A percentile compares a stretch with the other conserved stretches of the same genome.
These are phyloP conservation scores for Thalassiosira hispida DNA, from an alignment of 352 stramenopile genomes.

Conservation along the genomic window DNA sequence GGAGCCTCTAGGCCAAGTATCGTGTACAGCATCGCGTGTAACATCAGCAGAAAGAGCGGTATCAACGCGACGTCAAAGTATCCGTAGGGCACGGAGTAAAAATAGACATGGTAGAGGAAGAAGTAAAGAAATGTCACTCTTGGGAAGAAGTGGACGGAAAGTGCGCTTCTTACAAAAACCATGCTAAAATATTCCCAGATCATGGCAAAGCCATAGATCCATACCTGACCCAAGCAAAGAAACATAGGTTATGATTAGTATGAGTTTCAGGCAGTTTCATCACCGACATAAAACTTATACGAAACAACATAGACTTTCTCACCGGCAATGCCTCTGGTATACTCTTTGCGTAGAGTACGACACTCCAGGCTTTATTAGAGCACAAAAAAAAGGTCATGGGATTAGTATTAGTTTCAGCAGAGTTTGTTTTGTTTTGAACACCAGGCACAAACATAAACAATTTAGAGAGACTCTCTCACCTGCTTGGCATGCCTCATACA, in stretches of 20 bases:
- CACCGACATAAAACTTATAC: neutral
- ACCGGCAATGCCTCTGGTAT: conserved; percentile 55
- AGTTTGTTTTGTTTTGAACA: too few species aligned
- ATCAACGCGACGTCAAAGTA: conserved; percentile 77
- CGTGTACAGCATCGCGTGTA: conserved; percentile 65
- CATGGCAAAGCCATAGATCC: conserved; percentile 72
- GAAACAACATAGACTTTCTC: conserved; percentile 77
- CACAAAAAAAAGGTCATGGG: neutral
- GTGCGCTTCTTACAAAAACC: conserved; percentile 57
- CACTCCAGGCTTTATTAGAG: conserved; percentile 59
- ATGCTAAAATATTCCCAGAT: conserved; percentile 83
- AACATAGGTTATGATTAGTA: neutral
- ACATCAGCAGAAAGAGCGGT: conserved; percentile 59
- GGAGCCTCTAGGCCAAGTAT: conserved; percentile 61
- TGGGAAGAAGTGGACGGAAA: conserved; percentile 49
- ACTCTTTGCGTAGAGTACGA: conserved; percentile 79
- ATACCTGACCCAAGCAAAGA: conserved; percentile 27
- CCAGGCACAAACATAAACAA: too few species aligned
- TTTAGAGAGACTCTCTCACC: too few species aligned
- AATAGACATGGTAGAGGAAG: conserved; percentile 79
- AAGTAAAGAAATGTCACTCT: conserved; percentile 68
- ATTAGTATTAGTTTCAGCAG: neutral
- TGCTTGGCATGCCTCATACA: conserved; percentile 81
- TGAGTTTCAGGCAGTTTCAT: too few species aligned
- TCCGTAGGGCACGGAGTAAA: conserved; percentile 78